Percentiles rank a stretch among this genome's conserved stretches.
phyloP scores from a whole-genome alignment of 352 stramenopile genomes.

The Pythium pyrilobum region DNA sequence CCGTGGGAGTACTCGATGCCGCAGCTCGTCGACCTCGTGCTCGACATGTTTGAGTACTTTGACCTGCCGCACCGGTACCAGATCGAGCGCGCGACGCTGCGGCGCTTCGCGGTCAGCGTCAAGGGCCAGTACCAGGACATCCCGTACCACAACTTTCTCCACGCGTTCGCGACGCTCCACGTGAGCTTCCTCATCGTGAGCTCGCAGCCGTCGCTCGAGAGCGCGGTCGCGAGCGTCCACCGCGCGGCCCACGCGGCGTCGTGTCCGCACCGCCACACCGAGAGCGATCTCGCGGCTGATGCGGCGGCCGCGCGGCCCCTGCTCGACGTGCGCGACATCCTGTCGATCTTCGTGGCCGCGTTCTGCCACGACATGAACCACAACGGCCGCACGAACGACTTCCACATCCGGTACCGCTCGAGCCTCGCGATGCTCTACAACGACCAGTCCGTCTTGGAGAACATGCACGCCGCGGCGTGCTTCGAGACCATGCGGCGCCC shows the following conservation, averaged over 20 bases:
- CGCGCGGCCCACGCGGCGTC: conserved; percentile 17
- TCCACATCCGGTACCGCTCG: conserved; percentile 75
- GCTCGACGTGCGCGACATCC: conserved; percentile 47
- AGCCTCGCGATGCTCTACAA: conserved; percentile 84
- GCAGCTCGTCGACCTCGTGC: conserved; percentile 56
- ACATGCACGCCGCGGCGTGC: conserved; percentile 79
- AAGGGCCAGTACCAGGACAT: conserved; percentile 75
- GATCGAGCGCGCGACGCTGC: conserved; percentile 48
- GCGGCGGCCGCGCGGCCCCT: conserved; percentile 13
- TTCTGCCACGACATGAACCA: conserved; percentile 89
- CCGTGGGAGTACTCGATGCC: conserved; percentile 54
- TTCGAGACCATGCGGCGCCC: conserved; percentile 74
- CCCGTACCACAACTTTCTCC: conserved; percentile 85
- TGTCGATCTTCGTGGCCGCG: conserved; percentile 72
- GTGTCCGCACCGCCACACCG: not conserved
- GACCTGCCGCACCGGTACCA: conserved; percentile 57
- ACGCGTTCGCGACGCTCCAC: conserved; percentile 79
- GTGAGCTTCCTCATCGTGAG: conserved; percentile 71
- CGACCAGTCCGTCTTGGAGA: conserved; percentile 86
- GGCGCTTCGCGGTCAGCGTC: conserved; percentile 60
- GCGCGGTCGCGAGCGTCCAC: conserved; percentile 6
- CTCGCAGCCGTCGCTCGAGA: conserved; percentile 40
- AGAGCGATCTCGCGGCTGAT: not conserved
- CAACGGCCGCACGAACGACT: conserved; percentile 85
- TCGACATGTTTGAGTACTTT: conserved; percentile 73